Evolutionary conservation across 441 rosid species (phyloP).

Genomic region (Eutrema salsugineum): DNA sequence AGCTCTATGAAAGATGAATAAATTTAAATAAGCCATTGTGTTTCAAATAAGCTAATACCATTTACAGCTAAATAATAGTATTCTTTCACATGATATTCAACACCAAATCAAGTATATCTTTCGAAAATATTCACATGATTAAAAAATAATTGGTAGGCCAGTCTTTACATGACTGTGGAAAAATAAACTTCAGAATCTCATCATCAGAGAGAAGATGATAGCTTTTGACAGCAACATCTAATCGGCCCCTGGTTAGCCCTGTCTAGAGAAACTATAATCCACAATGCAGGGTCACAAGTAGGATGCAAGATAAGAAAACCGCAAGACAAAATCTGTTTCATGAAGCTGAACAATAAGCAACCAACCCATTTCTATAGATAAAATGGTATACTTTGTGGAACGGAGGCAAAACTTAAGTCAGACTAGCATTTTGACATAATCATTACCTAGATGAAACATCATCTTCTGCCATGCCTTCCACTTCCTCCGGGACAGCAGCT

Average conservation of each 20-base stretch:
- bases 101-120: background rate
- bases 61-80: background rate
- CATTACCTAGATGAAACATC: conserved; percentile 81
- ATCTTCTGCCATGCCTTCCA: conserved; percentile 74
- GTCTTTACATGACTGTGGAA: background rate
- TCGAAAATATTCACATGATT: background rate
- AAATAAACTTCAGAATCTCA: background rate
- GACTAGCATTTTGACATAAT: background rate
- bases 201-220: no score
- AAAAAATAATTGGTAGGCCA: background rate
- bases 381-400: background rate
- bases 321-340: background rate
- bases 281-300: background rate
- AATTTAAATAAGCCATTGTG: background rate
- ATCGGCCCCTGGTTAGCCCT: background rate
- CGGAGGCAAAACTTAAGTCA: background rate
- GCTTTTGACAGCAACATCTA: no score
- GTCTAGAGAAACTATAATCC: no score
- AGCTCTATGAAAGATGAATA: conserved; percentile 52
- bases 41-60: background rate
- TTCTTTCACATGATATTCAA: background rate
- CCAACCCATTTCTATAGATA: background rate
- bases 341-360: conserved; percentile 3
- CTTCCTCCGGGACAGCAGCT: conserved; percentile 50
- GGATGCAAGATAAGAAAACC: background rate